phyloP scores from a whole-genome alignment of 176 grass and related monocot species.

The Aegilops longissima region DNA sequence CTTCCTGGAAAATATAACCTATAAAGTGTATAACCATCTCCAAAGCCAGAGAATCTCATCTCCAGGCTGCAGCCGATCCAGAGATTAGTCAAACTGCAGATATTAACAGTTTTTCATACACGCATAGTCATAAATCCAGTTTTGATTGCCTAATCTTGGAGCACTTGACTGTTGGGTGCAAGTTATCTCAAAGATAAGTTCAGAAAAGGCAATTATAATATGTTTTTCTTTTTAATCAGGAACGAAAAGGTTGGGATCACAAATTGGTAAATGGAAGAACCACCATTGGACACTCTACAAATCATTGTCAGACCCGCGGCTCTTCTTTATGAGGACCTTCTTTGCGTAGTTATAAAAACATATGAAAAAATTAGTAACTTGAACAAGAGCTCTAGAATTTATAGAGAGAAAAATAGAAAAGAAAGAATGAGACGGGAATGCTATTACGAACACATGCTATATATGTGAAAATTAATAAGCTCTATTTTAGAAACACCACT shows the following conservation, averaged over 20 bases:
- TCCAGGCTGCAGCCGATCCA: background rate
- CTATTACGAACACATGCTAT: too few species aligned
- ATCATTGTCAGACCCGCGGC: background rate
- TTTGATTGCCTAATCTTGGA: background rate
- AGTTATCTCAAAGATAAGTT: background rate
- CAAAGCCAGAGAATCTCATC: background rate
- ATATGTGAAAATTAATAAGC: too few species aligned
- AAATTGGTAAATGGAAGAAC: background rate
- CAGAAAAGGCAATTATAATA: background rate
- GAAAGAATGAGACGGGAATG: too few species aligned
- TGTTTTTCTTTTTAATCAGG: background rate
- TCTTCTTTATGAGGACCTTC: too few species aligned
- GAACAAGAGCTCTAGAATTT: too few species aligned
- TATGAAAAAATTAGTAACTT: too few species aligned
- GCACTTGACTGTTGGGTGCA: background rate
- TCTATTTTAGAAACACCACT: too few species aligned
- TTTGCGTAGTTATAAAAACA: too few species aligned
- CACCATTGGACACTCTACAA: background rate
- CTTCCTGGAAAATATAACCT: too few species aligned
- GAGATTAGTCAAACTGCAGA: background rate
- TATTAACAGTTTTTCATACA: background rate
- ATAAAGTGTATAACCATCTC: background rate
- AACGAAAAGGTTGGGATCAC: background rate
- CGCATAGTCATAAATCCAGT: background rate
- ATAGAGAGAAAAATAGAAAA: too few species aligned